Percentiles rank a stretch among this genome's conserved stretches.
These are phyloP conservation scores for Myxozyma neotropica DNA, from an alignment of 805 yeast genomes.

Conservation along the genomic window DNA sequence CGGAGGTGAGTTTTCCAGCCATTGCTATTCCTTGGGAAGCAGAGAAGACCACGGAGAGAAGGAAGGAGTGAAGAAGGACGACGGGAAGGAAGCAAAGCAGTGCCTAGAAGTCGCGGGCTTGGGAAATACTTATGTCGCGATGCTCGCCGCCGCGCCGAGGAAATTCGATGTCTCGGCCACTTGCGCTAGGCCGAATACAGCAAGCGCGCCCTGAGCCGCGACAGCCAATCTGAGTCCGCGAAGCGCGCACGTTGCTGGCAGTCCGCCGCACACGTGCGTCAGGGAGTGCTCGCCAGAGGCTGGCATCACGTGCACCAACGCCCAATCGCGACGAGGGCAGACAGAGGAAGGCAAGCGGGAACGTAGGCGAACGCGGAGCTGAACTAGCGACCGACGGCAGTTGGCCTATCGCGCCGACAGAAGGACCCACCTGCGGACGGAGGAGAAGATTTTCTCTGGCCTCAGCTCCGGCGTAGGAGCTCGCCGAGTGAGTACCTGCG, in stretches of 20 bases:
- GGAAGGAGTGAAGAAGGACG: background rate
- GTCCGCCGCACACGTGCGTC: conserved; percentile 11
- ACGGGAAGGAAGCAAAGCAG: background rate
- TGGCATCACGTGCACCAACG: background rate
- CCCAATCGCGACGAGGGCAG: background rate
- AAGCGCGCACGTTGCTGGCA: background rate
- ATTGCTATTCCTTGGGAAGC: background rate
- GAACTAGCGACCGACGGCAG: background rate
- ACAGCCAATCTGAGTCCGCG: conserved; percentile 2
- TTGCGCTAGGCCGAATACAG: conserved; percentile 2
- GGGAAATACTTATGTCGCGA: background rate
- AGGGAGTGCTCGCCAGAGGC: background rate
- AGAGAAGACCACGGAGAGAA: background rate
- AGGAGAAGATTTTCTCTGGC: background rate
- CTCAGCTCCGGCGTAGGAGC: too few relatives aligned
- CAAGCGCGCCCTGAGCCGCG: conserved; percentile 1
- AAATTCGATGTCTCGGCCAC: background rate
- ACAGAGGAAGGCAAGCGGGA: background rate
- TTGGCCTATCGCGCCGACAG: background rate
- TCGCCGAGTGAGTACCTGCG: too few relatives aligned
- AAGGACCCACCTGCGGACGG: background rate
- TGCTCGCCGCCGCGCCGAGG: background rate
- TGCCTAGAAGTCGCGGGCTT: background rate
- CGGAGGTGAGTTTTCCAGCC: conserved; percentile 35
- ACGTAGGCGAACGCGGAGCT: background rate